phyloP scores from a whole-genome alignment of 441 rosid genomes.

The Theobroma grandiflorum region DNA sequence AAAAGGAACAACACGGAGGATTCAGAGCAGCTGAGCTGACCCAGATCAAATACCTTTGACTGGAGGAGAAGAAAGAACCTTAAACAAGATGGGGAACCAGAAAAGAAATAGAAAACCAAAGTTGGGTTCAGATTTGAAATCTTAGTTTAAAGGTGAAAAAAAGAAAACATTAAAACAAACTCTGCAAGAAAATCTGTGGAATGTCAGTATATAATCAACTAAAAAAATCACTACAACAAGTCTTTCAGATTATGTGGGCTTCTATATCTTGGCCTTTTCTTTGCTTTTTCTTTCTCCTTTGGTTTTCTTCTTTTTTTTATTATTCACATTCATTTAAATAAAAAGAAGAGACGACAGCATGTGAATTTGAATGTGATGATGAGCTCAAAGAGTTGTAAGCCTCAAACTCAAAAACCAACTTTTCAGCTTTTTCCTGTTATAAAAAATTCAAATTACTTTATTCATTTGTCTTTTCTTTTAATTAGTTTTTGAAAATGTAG shows the following conservation, averaged over 20 bases:
- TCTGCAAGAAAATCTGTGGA: slow-evolving; percentile 41
- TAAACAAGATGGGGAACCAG: slow-evolving; percentile 35
- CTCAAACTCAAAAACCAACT: slow-evolving; percentile 34
- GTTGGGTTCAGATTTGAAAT: slow-evolving; percentile 39
- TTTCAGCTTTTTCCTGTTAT: slow-evolving; percentile 48
- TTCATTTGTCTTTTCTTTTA: background rate
- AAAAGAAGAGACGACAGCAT: slow-evolving; percentile 39
- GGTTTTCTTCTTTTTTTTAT: slow-evolving; percentile 23
- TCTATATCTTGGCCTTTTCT: slow-evolving; percentile 39
- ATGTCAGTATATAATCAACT: slow-evolving; percentile 51
- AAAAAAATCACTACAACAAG: slow-evolving; percentile 24
- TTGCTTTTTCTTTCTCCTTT: slow-evolving; percentile 18
- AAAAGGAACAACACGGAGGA: slow-evolving; percentile 10
- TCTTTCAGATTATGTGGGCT: slow-evolving; percentile 39
- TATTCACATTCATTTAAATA: background rate
- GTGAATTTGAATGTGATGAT: slow-evolving; percentile 44
- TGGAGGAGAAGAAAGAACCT: slow-evolving; percentile 28
- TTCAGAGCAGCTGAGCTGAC: slow-evolving; percentile 25
- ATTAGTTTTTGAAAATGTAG: slow-evolving; percentile 42
- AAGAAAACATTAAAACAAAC: slow-evolving; percentile 12
- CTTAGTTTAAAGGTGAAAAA: slow-evolving; percentile 20
- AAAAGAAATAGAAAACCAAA: slow-evolving; percentile 30
- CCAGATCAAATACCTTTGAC: slow-evolving; percentile 56
- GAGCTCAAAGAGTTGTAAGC: slow-evolving; percentile 28
- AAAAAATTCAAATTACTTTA: slow-evolving; percentile 17